Conservation (phyloP, 805 yeast genomes). For the Sugiyamaella valdiviana region DNA sequence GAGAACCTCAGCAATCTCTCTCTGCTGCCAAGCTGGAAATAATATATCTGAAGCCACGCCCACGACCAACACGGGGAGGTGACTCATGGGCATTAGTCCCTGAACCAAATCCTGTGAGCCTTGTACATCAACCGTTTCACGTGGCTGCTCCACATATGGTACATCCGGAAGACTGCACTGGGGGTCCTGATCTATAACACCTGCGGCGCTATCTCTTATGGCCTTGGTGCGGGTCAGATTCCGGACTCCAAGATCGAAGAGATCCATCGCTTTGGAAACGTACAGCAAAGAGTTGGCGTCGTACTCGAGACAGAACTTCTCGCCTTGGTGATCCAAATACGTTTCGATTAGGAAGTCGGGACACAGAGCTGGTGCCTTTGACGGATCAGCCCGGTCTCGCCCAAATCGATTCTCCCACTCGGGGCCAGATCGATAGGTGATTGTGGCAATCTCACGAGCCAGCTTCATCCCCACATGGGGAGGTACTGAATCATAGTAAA, state of each 20-base stretch:
- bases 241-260: constrained; percentile 65
- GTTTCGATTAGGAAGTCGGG: constrained; percentile 92
- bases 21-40: constrained; percentile 93
- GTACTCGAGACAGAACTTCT: constrained; percentile 83
- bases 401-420: constrained; percentile 96
- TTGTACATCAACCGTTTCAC: constrained; percentile 42
- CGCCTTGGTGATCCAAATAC: constrained; percentile 90
- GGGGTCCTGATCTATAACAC: constrained; percentile 9
- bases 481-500: constrained; percentile 69
- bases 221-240: constrained; percentile 10
- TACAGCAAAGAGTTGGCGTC: constrained; percentile 87
- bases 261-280: constrained; percentile 89
- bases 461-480: constrained; percentile 95
- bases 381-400: constrained; percentile 75
- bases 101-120: constrained; percentile 51
- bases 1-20: constrained; percentile 65
- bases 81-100: constrained; percentile 59
- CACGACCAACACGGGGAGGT: constrained; percentile 64
- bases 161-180: constrained; percentile 40
- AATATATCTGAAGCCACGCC: constrained; percentile 92
- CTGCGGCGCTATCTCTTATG: background rate
- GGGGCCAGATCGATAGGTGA: constrained; percentile 91
- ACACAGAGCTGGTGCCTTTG: constrained; percentile 76
- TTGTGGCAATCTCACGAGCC: constrained; percentile 89
- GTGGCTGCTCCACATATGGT: constrained; percentile 51